Evolutionary conservation across 2,329 filamentous ascomycete genomes (phyloP).

Genomic region (Tolypocladium nubicola): DNA sequence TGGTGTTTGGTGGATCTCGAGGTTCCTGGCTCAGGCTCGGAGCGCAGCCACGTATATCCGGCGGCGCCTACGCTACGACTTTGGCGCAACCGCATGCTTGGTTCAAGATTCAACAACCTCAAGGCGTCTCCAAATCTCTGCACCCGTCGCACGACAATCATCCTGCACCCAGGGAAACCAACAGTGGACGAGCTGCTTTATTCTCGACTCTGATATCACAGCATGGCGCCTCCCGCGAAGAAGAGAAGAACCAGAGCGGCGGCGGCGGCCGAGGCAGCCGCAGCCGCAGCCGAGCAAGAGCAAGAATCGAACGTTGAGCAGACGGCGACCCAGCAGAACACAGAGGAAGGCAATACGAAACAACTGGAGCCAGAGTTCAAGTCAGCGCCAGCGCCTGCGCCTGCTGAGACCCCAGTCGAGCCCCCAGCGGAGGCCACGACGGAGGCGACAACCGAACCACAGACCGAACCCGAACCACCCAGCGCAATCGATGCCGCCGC

Average conservation of each 20-base stretch:
- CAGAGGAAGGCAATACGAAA: neutral
- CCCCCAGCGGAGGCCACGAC: neutral
- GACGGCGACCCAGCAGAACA: neutral
- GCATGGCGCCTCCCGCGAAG: constrained; percentile 17
- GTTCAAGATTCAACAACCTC: neutral
- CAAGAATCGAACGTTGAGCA: neutral
- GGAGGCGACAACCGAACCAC: neutral
- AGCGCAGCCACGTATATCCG: constrained; percentile 6
- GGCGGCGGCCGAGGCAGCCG: constrained; percentile 1
- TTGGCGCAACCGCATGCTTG: neutral
- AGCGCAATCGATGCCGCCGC: constrained; percentile 18
- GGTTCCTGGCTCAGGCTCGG: neutral
- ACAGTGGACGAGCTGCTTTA: neutral
- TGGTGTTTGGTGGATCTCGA: neutral
- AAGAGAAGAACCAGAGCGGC: constrained; percentile 12
- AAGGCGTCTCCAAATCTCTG: neutral
- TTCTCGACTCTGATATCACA: neutral
- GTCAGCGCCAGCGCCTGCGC: constrained; percentile 2
- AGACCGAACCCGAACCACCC: constrained; percentile 9
- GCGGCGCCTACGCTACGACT: neutral
- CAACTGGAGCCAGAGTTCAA: neutral
- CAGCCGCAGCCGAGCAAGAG: neutral
- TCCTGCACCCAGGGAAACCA: neutral
- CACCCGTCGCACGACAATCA: neutral
- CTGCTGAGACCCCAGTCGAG: constrained; percentile 2